Evolutionary conservation across 2,329 filamentous ascomycete genomes (phyloP).

Genomic region (Sarocladium oryzae): DNA sequence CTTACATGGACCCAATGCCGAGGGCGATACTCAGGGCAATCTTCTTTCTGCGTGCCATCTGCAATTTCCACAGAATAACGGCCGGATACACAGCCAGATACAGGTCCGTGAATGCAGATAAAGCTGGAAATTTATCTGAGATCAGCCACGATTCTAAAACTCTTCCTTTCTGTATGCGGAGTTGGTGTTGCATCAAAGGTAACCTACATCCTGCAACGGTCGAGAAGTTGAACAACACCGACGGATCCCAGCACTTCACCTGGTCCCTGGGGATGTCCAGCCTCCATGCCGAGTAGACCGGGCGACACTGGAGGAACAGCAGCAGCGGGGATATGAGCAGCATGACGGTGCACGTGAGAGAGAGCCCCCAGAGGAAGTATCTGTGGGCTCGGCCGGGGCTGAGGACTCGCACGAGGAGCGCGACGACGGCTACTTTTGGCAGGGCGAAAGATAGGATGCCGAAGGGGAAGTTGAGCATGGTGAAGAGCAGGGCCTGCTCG

Average conservation of each 20-base stretch:
- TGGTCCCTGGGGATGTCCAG: conserved; percentile 11
- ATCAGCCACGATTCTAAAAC: no score
- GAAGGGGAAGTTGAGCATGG: conserved; percentile 20
- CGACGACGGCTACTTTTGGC: conserved; percentile 22
- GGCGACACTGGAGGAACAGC: conserved; percentile 19
- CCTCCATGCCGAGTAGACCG: conserved; percentile 18
- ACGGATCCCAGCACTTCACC: conserved; percentile 13
- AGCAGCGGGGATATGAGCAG: conserved; percentile 17
- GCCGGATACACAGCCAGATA: conserved; percentile 21
- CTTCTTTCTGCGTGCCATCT: conserved; percentile 19
- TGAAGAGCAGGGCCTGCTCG: conserved; percentile 15
- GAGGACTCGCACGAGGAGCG: conserved; percentile 19
- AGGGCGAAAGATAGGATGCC: conserved; percentile 21
- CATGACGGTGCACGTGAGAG: conserved; percentile 12
- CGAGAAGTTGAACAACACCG: conserved; percentile 14
- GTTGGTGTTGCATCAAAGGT: no score
- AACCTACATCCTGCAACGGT: conserved; percentile 7
- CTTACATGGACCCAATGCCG: conserved; percentile 21
- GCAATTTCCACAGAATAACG: conserved; percentile 15
- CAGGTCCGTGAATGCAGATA: conserved; percentile 19
- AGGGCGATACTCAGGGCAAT: conserved; percentile 18
- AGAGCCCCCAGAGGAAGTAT: conserved; percentile 19
- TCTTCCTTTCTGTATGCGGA: no score
- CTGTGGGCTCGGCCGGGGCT: conserved; percentile 17
- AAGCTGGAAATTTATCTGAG: no score